These are phyloP conservation scores for Camelina sativa DNA, from an alignment of 345 rosid genomes.

Conservation along the genomic window DNA sequence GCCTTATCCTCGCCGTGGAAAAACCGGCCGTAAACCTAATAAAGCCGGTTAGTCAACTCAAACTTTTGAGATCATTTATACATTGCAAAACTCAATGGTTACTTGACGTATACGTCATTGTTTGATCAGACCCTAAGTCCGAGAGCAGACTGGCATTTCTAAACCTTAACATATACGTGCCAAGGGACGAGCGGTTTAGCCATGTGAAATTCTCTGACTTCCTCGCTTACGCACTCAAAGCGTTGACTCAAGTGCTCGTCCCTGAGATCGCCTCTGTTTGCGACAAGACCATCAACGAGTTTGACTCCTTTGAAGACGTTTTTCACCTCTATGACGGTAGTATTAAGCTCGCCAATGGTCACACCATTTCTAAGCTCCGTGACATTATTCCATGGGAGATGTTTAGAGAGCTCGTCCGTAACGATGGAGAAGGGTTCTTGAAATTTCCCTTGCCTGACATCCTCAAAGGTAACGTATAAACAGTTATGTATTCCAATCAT, in stretches of 20 bases:
- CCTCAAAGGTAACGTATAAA: conserved; percentile 64
- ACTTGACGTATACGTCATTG: conserved; percentile 3
- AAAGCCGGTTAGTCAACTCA: conserved; percentile 57
- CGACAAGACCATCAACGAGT: conserved; percentile 84
- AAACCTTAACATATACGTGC: conserved; percentile 78
- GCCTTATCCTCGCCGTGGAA: conserved; percentile 93
- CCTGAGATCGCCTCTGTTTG: conserved; percentile 73
- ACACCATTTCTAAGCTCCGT: conserved; percentile 53
- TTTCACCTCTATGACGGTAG: conserved; percentile 76
- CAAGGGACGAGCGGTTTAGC: conserved; percentile 85
- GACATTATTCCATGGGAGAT: conserved; percentile 82
- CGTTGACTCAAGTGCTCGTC: conserved; percentile 63
- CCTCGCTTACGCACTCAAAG: conserved; percentile 81
- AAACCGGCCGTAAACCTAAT: conserved; percentile 75
- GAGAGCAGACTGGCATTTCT: conserved; percentile 80
- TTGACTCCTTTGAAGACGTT: conserved; percentile 79
- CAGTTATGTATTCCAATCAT: not conserved
- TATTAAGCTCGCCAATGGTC: conserved; percentile 42
- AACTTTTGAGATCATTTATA: too few relatives aligned
- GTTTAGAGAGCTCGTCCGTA: conserved; percentile 83
- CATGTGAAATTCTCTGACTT: conserved; percentile 86
- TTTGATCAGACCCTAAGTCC: conserved; percentile 56
- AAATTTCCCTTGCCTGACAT: conserved; percentile 85
- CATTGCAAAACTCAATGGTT: conserved; percentile 19
- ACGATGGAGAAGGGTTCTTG: conserved; percentile 71